phyloP scores from a whole-genome alignment of 352 stramenopile genomes.

The Pythium periplocum region DNA sequence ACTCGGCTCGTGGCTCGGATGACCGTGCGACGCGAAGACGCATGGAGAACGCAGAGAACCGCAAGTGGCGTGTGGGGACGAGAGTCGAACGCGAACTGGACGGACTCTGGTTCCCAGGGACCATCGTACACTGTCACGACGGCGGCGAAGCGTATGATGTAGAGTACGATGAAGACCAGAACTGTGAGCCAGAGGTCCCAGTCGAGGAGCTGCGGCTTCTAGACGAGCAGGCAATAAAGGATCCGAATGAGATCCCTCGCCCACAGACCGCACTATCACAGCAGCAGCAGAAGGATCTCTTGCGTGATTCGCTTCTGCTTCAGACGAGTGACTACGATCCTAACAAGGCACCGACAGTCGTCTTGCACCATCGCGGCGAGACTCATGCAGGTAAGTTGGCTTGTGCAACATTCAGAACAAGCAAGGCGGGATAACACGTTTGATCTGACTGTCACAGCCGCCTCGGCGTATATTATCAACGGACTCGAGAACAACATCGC shows the following conservation, averaged over 20 bases:
- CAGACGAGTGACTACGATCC: conserved; percentile 62
- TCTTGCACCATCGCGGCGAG: conserved; percentile 73
- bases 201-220: conserved; percentile 38
- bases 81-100: conserved; percentile 71
- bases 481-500: conserved; percentile 81
- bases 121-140: conserved; percentile 39
- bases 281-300: conserved; percentile 33
- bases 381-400: conserved; percentile 42
- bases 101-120: conserved; percentile 70
- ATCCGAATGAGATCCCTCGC: conserved; percentile 6
- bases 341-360: conserved; percentile 62
- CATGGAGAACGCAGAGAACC: conserved; percentile 17
- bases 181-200: conserved; percentile 55
- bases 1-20: neutral
- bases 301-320: conserved; percentile 56
- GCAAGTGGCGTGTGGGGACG: conserved; percentile 29
- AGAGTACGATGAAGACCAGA: conserved; percentile 79
- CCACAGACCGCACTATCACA: conserved; percentile 17
- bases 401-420: conserved; percentile 1
- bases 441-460: conserved; percentile 12
- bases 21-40: conserved; percentile 8
- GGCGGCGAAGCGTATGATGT: conserved; percentile 56
- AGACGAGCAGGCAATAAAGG: conserved; percentile 5
- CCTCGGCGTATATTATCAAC: conserved; percentile 79
- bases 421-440: neutral